Base-by-base conservation (phyloP, 2,329 filamentous ascomycete genomes). In the Ophiostoma ulmi region DNA sequence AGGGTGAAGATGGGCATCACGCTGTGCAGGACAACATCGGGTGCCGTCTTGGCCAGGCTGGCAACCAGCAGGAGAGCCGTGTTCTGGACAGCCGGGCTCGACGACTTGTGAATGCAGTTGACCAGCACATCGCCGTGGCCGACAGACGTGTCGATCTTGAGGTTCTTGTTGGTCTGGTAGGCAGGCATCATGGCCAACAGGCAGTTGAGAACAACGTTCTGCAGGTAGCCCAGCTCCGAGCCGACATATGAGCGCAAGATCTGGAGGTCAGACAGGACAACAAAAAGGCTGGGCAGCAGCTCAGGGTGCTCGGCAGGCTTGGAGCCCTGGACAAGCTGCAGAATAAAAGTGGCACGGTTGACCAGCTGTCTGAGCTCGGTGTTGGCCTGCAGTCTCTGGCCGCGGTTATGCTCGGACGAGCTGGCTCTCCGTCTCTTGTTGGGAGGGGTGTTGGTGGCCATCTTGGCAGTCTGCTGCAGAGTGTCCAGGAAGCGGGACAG, bases 1-100 rank as follows among this genome's bases (percentile, higher is more conserved):
- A 98, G 97, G 0, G 95, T 98, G 81, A 99, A 99, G 69, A 99
- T 94, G 14, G 95, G 95, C 95, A 99, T 99, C 70, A 99, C 92
- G 75, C 93, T 97, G 80, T 99, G 94, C 71, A 99, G 85, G 3
- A 99, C 92, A 67, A 97, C 83, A 78, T 97, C 94, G 0, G 96
- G 95, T 0, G 93, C 92, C 75, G 94, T 91, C 55, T 90, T 90
- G 31, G 95, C 94, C 58, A 99, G 84, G 71, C 89, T 91, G 35
- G 94, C 93, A 71, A 98, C 92, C 36, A 99, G 84, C 10, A 98
- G 86, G 17, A 99, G 84, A 4, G 95, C 94, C 6, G 91, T 89
- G 77, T 97, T 97, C 78, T 98, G 96, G 7, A 99, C 93, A 74
- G 97, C 93, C 0, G 94, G 93, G 78, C 91, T 97, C 36, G 92